Evolutionary conservation across 139 green algal genomes (phyloP), one percentile per base, ranked within the genome.

Genomic region (Limnomonas spitsbergensis): DNA sequence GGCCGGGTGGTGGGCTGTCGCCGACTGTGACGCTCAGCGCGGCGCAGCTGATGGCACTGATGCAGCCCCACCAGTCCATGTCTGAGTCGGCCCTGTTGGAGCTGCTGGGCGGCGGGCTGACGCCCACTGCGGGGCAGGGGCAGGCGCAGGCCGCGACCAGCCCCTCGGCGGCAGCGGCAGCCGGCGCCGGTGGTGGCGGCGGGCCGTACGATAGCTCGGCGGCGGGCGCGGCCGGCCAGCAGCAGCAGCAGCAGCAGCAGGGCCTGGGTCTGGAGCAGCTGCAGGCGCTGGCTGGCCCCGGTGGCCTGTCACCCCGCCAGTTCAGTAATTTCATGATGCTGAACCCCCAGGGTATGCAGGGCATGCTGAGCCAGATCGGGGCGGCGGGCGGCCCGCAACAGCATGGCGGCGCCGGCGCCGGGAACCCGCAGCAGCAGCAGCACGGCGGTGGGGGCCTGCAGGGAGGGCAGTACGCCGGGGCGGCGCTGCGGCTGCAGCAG

Each of bases 251-350:
- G 47, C 47, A 61, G 47, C 47, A 61, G 47, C 14, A 14, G 14
- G 47, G 47, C 20, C 20, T 20, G 14, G 47, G 20, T 14, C 47
- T 20, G 20, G 14, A 61, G 14, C 20, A 29, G 20, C 47, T 29
- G 14, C 47, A 61, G 47, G 14, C 20, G 47, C 47, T 61, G 47
- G 47, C 14, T 61, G 47, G 47, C 20, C 47, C 47, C 20, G 20
- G 20, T 20, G 47, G 47, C 14, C 47, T 61, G 47, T 61, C 47
- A 20, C 47, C 47, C 47, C 47, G 47, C 47, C 47, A 61, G 20
- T 20, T 61, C 14, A 61, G 47, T 61, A 61, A 61, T 20, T 61
- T 61, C 14, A 61, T 61, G 47, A 61, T 61, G 47, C 47, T 61
- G 47, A 61, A 61, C 47, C 47, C 47, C 20, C 47, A 61, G 20